Conservation (phyloP, 306 rosid genomes). For the Fragaria ananassa region DNA sequence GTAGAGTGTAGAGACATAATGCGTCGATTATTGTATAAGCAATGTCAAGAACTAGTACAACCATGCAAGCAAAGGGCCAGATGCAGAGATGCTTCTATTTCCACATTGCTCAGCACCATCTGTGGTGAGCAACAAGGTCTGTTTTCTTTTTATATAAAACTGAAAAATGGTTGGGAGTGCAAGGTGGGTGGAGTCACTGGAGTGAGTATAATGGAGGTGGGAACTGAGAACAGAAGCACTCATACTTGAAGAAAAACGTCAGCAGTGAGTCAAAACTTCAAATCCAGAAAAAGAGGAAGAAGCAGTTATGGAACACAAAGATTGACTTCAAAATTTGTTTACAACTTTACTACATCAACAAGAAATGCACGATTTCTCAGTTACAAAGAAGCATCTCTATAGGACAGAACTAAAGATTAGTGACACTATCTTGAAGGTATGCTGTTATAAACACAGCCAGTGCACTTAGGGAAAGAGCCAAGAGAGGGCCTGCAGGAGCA, state of each 20-base stretch:
- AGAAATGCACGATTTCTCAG: not conserved
- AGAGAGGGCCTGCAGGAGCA: constrained; percentile 21
- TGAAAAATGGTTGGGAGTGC: not conserved
- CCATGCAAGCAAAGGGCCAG: not conserved
- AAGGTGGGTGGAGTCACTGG: not conserved
- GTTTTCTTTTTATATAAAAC: not conserved
- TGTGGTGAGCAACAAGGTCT: not conserved
- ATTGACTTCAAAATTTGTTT: not conserved
- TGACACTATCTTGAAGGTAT: constrained; percentile 16
- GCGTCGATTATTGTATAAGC: not conserved
- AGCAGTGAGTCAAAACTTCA: not conserved
- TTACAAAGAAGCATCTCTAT: not conserved
- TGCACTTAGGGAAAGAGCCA: constrained; percentile 24
- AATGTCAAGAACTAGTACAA: no score
- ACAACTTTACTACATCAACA: not conserved
- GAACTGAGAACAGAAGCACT: not conserved
- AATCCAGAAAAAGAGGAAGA: not conserved
- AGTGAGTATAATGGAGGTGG: constrained; percentile 4
- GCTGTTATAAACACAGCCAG: constrained; percentile 21
- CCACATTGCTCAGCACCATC: not conserved
- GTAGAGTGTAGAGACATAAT: not conserved
- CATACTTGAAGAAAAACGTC: not conserved
- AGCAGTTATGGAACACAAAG: not conserved
- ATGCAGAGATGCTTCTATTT: not conserved
- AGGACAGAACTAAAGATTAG: not conserved